Base-by-base conservation (phyloP, 805 yeast genomes). In the Candida xyloterini region DNA sequence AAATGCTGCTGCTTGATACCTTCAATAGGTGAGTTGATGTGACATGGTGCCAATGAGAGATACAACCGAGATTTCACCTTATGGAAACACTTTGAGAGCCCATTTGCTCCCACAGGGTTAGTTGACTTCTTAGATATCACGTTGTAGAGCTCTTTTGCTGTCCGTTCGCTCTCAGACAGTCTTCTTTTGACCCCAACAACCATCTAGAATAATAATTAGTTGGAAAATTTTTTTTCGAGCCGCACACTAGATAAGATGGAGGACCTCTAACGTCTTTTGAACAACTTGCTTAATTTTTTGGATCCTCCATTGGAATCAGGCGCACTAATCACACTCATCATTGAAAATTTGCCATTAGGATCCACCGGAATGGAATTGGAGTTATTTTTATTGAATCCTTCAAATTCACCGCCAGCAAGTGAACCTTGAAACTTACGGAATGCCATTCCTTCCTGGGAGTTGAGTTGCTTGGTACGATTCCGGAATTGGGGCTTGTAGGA, bases 1-100 rank as follows among this genome's bases (percentile, higher is more conserved):
- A 93, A 66, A 65, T 93, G 98, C 66, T 91, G 97, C 21, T 79
- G 73, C 60, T 79, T 78, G 48, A 93, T 73, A 29, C 98, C 99
- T 44, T 77, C 78, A 11, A 82, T 57, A 6, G 96, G 95, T 35
- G 73, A 68, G 29, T 71, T 67, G 27, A 80, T 57, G 63, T 81
- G 85, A 38, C 78, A 69, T 38, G 99, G 99, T 5, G 99, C 96
- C 38, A 93, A 60, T 7, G 96, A 88, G 5, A 89, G 79, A 57
- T 90, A 88, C 60, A 93, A 59, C 11, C 78, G 66, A 2, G 84
- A 66, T 38, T 74, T 68, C 40, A 79, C 74, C 30, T 64, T 68
- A 50, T 77, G 79, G 67, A 86, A 87, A 57, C 95, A 84, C 55
- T 80, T 76, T 2, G 91, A 74, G 11, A 76, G 42, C 0, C 83